Evolutionary conservation across 306 rosid genomes (phyloP).

Genomic region (Cucurbita ficifolia): DNA sequence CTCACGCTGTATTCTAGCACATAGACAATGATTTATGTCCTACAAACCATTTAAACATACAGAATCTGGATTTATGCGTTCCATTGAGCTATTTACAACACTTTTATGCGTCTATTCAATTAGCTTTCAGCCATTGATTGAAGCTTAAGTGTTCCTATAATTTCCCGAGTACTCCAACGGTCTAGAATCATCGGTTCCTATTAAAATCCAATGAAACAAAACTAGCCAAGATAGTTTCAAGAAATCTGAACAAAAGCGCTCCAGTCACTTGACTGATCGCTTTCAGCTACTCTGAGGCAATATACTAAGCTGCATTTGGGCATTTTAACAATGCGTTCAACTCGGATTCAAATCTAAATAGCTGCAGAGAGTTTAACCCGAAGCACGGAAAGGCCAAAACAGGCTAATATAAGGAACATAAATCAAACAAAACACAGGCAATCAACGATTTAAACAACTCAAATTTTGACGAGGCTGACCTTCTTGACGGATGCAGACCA

Average conservation of each 20-base stretch:
- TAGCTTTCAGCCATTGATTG: neutral
- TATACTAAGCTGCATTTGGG: neutral
- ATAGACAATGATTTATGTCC: neutral
- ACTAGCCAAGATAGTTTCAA: neutral
- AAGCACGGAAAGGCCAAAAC: neutral
- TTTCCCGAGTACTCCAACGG: neutral
- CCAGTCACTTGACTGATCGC: neutral
- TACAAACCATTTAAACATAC: neutral
- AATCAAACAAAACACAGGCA: neutral
- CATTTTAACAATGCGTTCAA: neutral
- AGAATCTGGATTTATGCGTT: neutral
- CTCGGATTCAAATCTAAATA: neutral
- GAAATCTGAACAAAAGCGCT: too few species aligned
- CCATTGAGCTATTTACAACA: neutral
- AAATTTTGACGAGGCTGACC: constrained; percentile 21
- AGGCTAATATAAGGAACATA: neutral
- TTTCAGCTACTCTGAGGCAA: neutral
- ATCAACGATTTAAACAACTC: neutral
- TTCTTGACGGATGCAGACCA: constrained; percentile 98
- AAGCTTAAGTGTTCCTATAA: neutral
- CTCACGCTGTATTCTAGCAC: neutral
- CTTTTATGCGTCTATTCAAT: neutral
- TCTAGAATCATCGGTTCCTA: neutral
- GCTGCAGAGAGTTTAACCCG: neutral
- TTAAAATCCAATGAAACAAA: neutral